A percentile compares a stretch with the other conserved stretches of the same genome.
These are phyloP conservation scores for Pseudocercospora fijiensis DNA, from an alignment of 2,329 filamentous ascomycete species.

Conservation along the genomic window DNA sequence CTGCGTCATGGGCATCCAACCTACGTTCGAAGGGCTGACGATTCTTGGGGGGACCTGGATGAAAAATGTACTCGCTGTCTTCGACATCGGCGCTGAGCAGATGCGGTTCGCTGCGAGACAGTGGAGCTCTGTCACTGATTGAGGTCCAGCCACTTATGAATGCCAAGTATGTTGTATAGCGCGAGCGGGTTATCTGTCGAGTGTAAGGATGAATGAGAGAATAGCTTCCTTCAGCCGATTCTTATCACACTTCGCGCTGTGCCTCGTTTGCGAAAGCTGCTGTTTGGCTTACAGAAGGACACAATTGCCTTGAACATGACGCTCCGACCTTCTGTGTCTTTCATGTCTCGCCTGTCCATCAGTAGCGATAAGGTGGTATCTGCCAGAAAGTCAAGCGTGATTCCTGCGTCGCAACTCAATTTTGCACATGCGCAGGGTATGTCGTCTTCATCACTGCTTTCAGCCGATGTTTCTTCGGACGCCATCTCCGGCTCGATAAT, in stretches of 20 bases:
- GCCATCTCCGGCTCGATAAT: constrained; percentile 8
- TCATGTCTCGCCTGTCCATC: neutral
- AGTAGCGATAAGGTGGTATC: constrained; percentile 29
- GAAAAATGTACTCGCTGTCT: constrained; percentile 53
- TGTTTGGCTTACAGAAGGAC: constrained; percentile 27
- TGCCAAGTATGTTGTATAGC: neutral
- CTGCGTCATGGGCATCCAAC: constrained; percentile 40
- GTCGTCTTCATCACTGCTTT: constrained; percentile 4
- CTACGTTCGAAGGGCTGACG: constrained; percentile 36
- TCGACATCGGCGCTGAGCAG: constrained; percentile 50
- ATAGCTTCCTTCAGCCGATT: constrained; percentile 17
- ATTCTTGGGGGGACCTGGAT: constrained; percentile 52
- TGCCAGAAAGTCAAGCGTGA: constrained; percentile 34
- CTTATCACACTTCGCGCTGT: constrained; percentile 22
- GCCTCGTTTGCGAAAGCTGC: constrained; percentile 22
- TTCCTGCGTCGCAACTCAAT: constrained; percentile 33
- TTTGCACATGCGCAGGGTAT: constrained; percentile 24
- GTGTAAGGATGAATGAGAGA: neutral
- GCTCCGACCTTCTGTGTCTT: neutral
- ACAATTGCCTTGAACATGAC: constrained; percentile 34
- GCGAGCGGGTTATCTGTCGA: neutral
- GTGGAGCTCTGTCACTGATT: constrained; percentile 13
- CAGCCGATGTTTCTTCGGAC: neutral
- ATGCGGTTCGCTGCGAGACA: constrained; percentile 49
- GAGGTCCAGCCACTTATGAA: neutral